Percentiles rank a stretch among this genome's conserved stretches.
phyloP scores from a whole-genome alignment of 73 alveolate species.

The Tetrahymena malaccensis region DNA sequence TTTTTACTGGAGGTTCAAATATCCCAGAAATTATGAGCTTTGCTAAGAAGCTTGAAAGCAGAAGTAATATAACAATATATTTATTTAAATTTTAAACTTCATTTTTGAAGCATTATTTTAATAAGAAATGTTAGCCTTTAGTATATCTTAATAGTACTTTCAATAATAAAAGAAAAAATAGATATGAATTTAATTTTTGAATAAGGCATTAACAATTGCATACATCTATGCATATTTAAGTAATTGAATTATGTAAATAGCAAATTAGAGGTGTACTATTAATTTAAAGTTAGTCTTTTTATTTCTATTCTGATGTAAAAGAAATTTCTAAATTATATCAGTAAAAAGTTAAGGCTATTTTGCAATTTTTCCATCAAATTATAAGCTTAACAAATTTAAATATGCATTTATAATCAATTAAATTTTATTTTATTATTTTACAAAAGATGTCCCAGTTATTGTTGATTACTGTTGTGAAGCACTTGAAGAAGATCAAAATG shows the following conservation, averaged over 20 bases:
- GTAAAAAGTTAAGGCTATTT: not conserved
- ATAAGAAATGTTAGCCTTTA: not conserved
- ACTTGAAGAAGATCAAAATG: conserved; percentile 24
- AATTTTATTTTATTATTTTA: not conserved
- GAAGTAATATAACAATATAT: not conserved
- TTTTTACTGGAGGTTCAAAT: not conserved
- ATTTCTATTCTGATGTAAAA: not conserved
- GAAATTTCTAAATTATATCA: not conserved
- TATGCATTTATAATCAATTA: no score
- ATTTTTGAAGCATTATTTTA: not conserved
- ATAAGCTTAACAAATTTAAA: no score
- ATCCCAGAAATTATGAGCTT: not conserved
- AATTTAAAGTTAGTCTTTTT: not conserved
- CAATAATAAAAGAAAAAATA: not conserved
- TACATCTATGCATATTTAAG: not conserved
- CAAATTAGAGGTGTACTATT: not conserved
- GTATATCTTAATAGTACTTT: not conserved
- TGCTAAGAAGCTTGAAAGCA: not conserved
- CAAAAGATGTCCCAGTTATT: conserved; percentile 11
- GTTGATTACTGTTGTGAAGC: conserved; percentile 43
- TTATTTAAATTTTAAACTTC: no score
- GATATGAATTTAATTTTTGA: not conserved
- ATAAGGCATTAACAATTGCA: not conserved
- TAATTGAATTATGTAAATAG: no score
- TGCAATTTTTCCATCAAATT: not conserved